Percentiles rank a stretch among this genome's conserved stretches.
Evolutionary conservation across 176 grass and related monocot species (phyloP).

Genomic region (Calamus simplicifolius): DNA sequence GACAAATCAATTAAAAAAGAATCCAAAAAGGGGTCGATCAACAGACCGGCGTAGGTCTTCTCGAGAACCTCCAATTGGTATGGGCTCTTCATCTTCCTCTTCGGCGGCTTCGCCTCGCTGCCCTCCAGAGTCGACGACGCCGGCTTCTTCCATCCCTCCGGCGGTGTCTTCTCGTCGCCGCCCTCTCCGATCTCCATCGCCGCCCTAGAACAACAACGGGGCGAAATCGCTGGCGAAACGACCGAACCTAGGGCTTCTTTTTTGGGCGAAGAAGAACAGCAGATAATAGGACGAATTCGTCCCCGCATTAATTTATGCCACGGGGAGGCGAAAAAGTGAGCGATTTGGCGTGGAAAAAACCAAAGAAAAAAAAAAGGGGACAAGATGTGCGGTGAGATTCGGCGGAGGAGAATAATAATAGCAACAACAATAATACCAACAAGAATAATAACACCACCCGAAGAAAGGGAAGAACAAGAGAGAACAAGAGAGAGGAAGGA

Average conservation of each 20-base stretch:
- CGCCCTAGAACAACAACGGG: neutral
- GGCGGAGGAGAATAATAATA: constrained; percentile 2
- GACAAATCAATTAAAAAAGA: neutral
- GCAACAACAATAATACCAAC: neutral
- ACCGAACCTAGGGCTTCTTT: too few relatives aligned
- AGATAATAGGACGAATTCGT: neutral
- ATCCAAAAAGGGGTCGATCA: neutral
- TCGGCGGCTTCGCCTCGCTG: constrained; percentile 41
- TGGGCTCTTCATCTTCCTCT: constrained; percentile 95
- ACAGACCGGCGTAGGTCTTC: constrained; percentile 68
- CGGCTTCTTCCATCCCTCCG: constrained; percentile 13
- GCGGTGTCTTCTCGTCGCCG: constrained; percentile 16
- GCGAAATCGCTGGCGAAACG: neutral
- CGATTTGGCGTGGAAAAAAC: neutral
- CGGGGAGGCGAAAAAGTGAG: neutral
- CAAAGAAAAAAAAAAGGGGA: neutral
- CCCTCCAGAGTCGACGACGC: constrained; percentile 20
- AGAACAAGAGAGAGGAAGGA: neutral
- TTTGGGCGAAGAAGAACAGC: neutral
- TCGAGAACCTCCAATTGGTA: constrained; percentile 92
- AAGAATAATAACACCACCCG: neutral
- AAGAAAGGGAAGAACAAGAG: neutral
- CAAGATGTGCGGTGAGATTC: constrained; percentile 18
- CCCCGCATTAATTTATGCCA: constrained; percentile 10
- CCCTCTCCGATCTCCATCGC: constrained; percentile 34